Conservation (phyloP, 2,329 filamentous ascomycete genomes). For the Xylaria sp. region DNA sequence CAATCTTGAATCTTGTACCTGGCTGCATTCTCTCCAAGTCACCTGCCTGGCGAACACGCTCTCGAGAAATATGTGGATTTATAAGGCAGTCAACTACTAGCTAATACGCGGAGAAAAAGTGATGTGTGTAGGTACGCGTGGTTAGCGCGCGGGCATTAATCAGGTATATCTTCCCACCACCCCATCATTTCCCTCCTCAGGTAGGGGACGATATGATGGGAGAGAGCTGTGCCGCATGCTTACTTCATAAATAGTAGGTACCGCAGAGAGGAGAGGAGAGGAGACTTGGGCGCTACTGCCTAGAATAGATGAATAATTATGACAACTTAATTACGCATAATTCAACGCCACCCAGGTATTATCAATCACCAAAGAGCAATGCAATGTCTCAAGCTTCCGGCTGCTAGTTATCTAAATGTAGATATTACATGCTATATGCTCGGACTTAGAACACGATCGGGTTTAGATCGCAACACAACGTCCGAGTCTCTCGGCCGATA, state of each 20-base stretch:
- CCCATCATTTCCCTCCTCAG: neutral
- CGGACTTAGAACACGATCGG: no score
- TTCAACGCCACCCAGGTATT: neutral
- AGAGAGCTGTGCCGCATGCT: conserved; percentile 26
- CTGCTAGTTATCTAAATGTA: no score
- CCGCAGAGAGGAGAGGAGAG: neutral
- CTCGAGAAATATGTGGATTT: neutral
- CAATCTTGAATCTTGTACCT: neutral
- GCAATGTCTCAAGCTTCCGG: neutral
- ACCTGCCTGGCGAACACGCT: neutral
- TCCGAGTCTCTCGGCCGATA: neutral
- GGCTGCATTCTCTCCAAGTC: no score
- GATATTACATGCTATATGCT: no score
- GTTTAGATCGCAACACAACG: no score
- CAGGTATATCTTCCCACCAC: neutral
- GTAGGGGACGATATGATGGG: neutral
- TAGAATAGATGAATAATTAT: neutral
- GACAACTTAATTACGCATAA: neutral
- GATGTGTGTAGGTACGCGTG: neutral
- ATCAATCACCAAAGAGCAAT: neutral
- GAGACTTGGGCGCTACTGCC: neutral
- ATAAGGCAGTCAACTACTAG: neutral
- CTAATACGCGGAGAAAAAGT: neutral
- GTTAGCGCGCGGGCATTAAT: neutral
- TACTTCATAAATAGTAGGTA: neutral